Percentiles rank a stretch among this genome's conserved stretches.
Evolutionary conservation across 2,329 filamentous ascomycete genomes (phyloP).

Genomic region (Talaromyces funiculosus): DNA sequence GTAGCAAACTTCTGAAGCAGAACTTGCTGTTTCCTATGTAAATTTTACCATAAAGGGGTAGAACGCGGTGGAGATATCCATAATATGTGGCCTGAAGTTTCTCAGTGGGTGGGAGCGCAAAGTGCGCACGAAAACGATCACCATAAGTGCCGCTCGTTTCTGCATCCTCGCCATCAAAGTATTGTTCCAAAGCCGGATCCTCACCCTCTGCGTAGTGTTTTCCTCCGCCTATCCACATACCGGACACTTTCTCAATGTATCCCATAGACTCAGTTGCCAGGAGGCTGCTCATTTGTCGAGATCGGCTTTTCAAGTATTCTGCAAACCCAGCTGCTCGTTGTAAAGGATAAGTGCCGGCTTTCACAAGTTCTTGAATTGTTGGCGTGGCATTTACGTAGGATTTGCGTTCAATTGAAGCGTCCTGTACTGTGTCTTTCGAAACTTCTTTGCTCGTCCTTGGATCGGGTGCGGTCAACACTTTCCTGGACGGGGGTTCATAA

Average conservation of each 20-base stretch:
- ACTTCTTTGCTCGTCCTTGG: slow-evolving; percentile 15
- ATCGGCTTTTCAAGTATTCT: slow-evolving; percentile 71
- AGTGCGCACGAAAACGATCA: slow-evolving; percentile 77
- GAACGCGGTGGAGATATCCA: slow-evolving; percentile 79
- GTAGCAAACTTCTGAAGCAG: slow-evolving; percentile 87
- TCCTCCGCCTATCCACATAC: slow-evolving; percentile 89
- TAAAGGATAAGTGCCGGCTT: slow-evolving; percentile 66
- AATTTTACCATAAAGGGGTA: slow-evolving; percentile 92
- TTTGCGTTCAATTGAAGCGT: slow-evolving; percentile 17
- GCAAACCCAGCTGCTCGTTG: slow-evolving; percentile 79
- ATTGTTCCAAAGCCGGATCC: slow-evolving; percentile 55
- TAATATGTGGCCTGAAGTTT: slow-evolving; percentile 85
- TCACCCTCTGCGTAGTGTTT: slow-evolving; percentile 80
- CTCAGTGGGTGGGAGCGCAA: slow-evolving; percentile 79
- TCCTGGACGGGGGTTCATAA: background rate
- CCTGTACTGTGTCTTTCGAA: slow-evolving; percentile 20
- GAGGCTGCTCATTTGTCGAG: slow-evolving; percentile 73
- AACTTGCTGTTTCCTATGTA: slow-evolving; percentile 85
- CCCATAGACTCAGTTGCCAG: slow-evolving; percentile 90
- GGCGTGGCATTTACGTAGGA: slow-evolving; percentile 39
- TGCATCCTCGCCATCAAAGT: slow-evolving; percentile 52
- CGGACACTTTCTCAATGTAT: slow-evolving; percentile 93
- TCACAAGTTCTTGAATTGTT: slow-evolving; percentile 54
- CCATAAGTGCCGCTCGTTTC: slow-evolving; percentile 50
- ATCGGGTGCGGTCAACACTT: slow-evolving; percentile 8